phyloP scores from a whole-genome alignment of 208 protist species.

The Vickermania spadyakhi region DNA sequence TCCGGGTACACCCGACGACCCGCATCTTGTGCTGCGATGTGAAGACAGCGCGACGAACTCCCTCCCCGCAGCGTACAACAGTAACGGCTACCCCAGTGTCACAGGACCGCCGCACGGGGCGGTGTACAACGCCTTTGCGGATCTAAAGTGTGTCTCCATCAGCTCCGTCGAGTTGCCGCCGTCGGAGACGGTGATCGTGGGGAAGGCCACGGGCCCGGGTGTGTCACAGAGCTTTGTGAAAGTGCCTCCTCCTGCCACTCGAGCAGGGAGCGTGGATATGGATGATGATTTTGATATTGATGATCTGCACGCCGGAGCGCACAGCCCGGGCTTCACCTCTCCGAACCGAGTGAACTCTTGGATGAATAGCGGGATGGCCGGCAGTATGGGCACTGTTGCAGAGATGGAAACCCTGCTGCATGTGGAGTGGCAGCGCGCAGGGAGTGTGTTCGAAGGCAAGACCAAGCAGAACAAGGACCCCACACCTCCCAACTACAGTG shows the following conservation, averaged over 20 bases:
- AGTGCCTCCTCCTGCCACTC: not conserved
- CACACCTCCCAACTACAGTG: slow-evolving; percentile 9
- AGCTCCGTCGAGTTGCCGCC: slow-evolving; percentile 61
- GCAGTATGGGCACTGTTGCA: slow-evolving; percentile 1
- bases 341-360: not conserved
- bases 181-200: slow-evolving; percentile 36
- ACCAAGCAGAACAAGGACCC: not conserved
- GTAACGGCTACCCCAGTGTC: slow-evolving; percentile 60
- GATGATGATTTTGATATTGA: not conserved
- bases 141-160: slow-evolving; percentile 42
- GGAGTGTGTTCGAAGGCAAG: slow-evolving; percentile 10
- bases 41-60: slow-evolving; percentile 55
- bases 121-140: slow-evolving; percentile 66
- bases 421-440: slow-evolving; percentile 34
- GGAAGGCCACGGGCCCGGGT: slow-evolving; percentile 5
- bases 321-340: not conserved
- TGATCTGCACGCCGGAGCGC: not conserved
- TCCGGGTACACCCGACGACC: slow-evolving; percentile 13
- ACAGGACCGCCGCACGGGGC: slow-evolving; percentile 17
- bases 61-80: slow-evolving; percentile 65
- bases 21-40: slow-evolving; percentile 27
- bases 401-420: slow-evolving; percentile 37
- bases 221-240: not conserved
- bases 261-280: too few species aligned
- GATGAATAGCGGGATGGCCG: slow-evolving; percentile 3